Evolutionary conservation across 345 rosid genomes (phyloP).

Genomic region (Geranium brycei): DNA sequence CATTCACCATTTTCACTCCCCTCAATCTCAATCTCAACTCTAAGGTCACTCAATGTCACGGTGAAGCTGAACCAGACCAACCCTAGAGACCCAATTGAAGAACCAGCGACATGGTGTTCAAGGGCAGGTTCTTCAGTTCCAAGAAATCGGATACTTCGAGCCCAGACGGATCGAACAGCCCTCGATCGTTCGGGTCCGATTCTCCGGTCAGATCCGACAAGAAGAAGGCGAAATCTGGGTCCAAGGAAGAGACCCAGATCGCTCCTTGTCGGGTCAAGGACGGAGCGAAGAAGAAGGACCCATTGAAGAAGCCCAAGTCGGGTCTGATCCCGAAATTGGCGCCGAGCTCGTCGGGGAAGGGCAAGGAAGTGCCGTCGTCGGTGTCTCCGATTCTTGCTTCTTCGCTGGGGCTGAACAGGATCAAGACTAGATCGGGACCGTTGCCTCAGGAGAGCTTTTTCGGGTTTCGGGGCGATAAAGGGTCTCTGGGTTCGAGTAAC

Average conservation of each 20-base stretch:
- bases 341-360: slow-evolving; percentile 13
- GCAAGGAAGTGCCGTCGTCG: slow-evolving; percentile 32
- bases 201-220: slow-evolving; percentile 85
- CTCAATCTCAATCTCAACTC: no score
- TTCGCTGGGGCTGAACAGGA: slow-evolving; percentile 77
- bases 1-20: no score
- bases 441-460: slow-evolving; percentile 80
- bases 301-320: slow-evolving; percentile 8
- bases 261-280: slow-evolving; percentile 11
- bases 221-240: slow-evolving; percentile 60
- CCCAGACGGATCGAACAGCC: slow-evolving; percentile 81
- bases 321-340: not conserved
- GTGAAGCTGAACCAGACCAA: not conserved
- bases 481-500: slow-evolving; percentile 53
- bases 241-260: slow-evolving; percentile 30
- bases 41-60: not conserved
- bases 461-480: slow-evolving; percentile 50
- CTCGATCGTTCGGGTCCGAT: slow-evolving; percentile 73
- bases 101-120: slow-evolving; percentile 48
- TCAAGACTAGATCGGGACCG: slow-evolving; percentile 94
- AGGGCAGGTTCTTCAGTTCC: slow-evolving; percentile 82
- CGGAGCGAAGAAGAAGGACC: slow-evolving; percentile 36
- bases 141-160: slow-evolving; percentile 81
- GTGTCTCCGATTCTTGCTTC: slow-evolving; percentile 84
- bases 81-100: not conserved